These are phyloP conservation scores for Plicaturopsis crispa DNA, from an alignment of 768 basidiomycete genomes.

Conservation along the genomic window DNA sequence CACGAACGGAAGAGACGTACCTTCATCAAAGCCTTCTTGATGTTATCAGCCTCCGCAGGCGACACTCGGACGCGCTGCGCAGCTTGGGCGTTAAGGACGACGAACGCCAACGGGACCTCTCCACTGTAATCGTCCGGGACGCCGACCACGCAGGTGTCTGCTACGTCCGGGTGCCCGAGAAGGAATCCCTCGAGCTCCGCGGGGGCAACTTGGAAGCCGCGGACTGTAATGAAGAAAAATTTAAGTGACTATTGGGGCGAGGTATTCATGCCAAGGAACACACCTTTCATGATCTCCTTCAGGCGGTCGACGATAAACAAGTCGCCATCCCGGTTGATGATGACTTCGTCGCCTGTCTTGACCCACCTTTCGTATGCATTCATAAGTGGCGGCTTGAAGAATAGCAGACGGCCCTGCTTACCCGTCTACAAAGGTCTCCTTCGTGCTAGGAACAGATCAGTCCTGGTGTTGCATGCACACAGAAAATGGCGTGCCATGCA, in stretches of 20 bases:
- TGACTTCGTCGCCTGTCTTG: conserved; percentile 65
- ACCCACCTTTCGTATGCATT: conserved; percentile 47
- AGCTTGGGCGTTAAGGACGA: conserved; percentile 29
- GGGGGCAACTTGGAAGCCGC: too few species aligned
- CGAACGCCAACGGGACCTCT: conserved; percentile 41
- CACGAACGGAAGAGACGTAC: conserved; percentile 31
- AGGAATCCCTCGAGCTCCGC: conserved; percentile 29
- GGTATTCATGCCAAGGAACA: too few species aligned
- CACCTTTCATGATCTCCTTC: conserved; percentile 74
- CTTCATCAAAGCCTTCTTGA: conserved; percentile 45
- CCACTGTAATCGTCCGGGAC: conserved; percentile 40
- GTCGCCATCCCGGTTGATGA: conserved; percentile 54
- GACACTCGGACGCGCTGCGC: conserved; percentile 14
- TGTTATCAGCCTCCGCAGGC: too few species aligned
- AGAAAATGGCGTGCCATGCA: background rate
- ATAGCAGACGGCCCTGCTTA: too few species aligned
- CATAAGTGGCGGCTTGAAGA: too few species aligned
- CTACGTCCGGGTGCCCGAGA: conserved; percentile 29
- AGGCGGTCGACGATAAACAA: conserved; percentile 66
- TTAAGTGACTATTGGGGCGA: too few species aligned
- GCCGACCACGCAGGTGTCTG: conserved; percentile 31
- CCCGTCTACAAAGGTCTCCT: conserved; percentile 54
- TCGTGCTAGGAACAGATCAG: conserved; percentile 33
- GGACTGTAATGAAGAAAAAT: too few species aligned
- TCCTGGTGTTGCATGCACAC: too few species aligned